These are phyloP conservation scores for Setaria viridis DNA, from an alignment of 202 grass and related monocot genomes.

Conservation along the genomic window DNA sequence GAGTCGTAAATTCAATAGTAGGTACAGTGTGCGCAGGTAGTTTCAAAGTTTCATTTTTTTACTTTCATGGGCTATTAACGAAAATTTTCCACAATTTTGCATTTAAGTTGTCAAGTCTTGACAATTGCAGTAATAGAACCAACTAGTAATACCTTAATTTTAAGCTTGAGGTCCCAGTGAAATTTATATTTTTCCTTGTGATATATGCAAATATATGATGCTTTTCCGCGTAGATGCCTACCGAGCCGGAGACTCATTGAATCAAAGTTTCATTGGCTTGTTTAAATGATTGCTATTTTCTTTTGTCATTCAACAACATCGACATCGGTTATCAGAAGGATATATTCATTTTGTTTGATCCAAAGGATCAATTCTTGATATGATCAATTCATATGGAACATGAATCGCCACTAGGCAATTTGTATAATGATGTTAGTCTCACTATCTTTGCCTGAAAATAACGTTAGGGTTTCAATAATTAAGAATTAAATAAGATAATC, in stretches of 20 bases:
- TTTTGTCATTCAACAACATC: neutral
- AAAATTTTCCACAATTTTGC: neutral
- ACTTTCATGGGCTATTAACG: rapidly evolving
- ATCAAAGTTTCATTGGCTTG: slow-evolving; percentile 19
- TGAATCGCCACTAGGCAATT: neutral
- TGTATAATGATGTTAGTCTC: neutral
- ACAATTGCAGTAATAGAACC: neutral
- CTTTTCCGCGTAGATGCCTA: neutral
- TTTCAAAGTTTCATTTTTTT: neutral
- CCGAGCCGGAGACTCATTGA: neutral
- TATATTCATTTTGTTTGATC: slow-evolving; percentile 23
- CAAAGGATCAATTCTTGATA: slow-evolving; percentile 32
- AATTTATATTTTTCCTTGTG: neutral
- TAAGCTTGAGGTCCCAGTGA: neutral
- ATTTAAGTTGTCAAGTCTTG: neutral
- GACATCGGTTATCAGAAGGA: slow-evolving; percentile 1
- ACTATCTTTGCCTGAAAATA: neutral
- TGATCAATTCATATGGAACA: slow-evolving; percentile 23
- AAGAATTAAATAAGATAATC: neutral
- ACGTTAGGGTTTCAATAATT: neutral
- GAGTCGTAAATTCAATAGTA: neutral
- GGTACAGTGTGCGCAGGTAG: neutral
- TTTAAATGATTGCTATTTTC: neutral
- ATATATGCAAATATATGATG: neutral
- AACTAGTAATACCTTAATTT: neutral